Evolutionary conservation across 2,329 filamentous ascomycete genomes (phyloP).

Genomic region (Sclerotinia spermophila): DNA sequence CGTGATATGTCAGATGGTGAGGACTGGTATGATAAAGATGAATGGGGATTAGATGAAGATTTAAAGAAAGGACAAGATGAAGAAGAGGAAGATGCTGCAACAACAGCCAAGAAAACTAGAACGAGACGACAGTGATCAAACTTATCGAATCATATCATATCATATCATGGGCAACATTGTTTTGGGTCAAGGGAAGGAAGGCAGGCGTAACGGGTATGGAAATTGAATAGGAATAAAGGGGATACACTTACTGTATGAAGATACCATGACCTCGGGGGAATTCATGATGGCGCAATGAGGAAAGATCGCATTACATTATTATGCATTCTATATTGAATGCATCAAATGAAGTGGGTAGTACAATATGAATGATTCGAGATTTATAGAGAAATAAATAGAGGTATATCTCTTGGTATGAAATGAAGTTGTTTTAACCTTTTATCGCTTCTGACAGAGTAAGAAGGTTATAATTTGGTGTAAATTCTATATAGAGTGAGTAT

Average conservation of each 20-base stretch:
- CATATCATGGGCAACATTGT: background rate
- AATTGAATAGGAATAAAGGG: conserved; percentile 10
- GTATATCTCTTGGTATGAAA: background rate
- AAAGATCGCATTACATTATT: conserved; percentile 10
- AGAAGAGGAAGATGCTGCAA: conserved; percentile 68
- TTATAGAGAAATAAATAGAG: background rate
- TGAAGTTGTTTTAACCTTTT: background rate
- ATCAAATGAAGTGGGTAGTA: background rate
- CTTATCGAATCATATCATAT: background rate
- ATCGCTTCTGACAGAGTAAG: background rate
- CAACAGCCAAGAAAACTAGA: conserved; percentile 49
- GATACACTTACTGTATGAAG: conserved; percentile 8
- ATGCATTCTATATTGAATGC: conserved; percentile 7
- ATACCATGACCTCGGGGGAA: conserved; percentile 8
- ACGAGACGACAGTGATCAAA: conserved; percentile 38
- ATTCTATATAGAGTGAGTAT: background rate
- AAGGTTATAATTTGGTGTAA: background rate
- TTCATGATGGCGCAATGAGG: conserved; percentile 15
- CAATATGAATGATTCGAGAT: background rate
- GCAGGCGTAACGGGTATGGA: conserved; percentile 17
- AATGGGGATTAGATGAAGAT: conserved; percentile 71
- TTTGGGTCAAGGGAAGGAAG: background rate
- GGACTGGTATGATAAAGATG: conserved; percentile 82
- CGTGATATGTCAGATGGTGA: conserved; percentile 79
- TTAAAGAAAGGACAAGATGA: conserved; percentile 78